These are phyloP conservation scores for Eimeria tenella DNA, from an alignment of 169 alveolate genomes.

Conservation along the genomic window DNA sequence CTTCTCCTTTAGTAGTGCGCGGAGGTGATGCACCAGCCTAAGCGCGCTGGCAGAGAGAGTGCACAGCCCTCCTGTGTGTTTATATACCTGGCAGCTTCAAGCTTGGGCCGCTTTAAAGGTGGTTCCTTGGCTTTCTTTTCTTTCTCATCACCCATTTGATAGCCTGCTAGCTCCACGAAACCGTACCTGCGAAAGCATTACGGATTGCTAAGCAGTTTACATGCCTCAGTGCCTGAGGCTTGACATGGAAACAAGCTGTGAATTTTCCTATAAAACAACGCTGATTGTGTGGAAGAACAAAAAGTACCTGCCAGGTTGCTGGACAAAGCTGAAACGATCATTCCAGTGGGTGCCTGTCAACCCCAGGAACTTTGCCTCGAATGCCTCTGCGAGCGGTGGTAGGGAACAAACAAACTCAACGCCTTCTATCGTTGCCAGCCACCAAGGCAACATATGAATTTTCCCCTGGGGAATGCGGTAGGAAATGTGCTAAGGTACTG, in stretches of 20 bases:
- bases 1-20: background rate
- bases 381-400: conserved; percentile 51
- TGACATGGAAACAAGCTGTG: no score
- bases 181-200: conserved; percentile 27
- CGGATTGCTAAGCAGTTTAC: no score
- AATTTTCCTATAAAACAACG: background rate
- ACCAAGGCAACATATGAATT: background rate
- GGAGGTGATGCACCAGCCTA: background rate
- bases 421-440: background rate
- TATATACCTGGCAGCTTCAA: conserved; percentile 56
- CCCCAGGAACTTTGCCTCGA: conserved; percentile 72
- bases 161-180: conserved; percentile 68
- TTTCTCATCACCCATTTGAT: conserved; percentile 30
- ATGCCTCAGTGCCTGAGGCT: no score
- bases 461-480: background rate
- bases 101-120: conserved; percentile 32
- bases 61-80: background rate
- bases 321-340: conserved; percentile 66
- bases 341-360: conserved; percentile 71
- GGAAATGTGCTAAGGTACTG: background rate
- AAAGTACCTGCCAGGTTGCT: conserved; percentile 79
- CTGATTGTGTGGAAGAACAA: background rate
- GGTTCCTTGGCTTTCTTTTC: conserved; percentile 25
- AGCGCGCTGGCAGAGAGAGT: background rate
- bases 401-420: background rate